A percentile compares a stretch with the other conserved stretches of the same genome.
Evolutionary conservation across 2,329 filamentous ascomycete genomes (phyloP).

Genomic region (Sclerotinia borealis): DNA sequence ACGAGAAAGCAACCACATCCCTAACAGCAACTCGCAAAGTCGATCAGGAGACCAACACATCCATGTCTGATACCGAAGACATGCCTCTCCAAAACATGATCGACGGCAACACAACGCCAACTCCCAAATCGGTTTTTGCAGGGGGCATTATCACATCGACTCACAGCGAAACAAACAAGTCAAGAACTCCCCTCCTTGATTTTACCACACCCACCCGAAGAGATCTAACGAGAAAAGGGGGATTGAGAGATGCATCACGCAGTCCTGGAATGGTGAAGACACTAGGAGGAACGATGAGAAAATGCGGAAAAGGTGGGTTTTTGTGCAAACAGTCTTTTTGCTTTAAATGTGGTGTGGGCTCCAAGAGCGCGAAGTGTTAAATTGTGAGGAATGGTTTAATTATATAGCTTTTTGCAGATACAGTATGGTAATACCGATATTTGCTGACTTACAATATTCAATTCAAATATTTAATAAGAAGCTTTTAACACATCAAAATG

Average conservation of each 20-base stretch:
- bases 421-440: background rate
- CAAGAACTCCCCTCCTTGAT: slow-evolving; percentile 24
- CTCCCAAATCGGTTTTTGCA: background rate
- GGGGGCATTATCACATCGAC: slow-evolving; percentile 1
- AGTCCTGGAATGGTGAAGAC: slow-evolving; percentile 35
- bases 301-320: slow-evolving; percentile 51
- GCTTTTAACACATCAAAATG: background rate
- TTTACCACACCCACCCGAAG: slow-evolving; percentile 20
- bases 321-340: slow-evolving; percentile 53
- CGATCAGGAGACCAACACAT: background rate
- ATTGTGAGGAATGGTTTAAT: background rate
- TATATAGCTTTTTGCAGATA: background rate
- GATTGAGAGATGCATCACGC: slow-evolving; percentile 15
- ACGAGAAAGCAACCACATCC: slow-evolving; percentile 1
- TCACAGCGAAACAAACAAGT: background rate
- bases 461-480: background rate
- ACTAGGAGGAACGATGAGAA: slow-evolving; percentile 44
- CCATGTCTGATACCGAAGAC: background rate
- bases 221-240: background rate
- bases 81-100: background rate
- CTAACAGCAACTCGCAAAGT: background rate
- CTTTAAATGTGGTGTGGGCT: slow-evolving; percentile 41
- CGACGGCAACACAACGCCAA: background rate
- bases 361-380: background rate
- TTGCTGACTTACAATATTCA: background rate